Base-by-base conservation (phyloP, 345 rosid genomes). In the Bruguiera parviflora region DNA sequence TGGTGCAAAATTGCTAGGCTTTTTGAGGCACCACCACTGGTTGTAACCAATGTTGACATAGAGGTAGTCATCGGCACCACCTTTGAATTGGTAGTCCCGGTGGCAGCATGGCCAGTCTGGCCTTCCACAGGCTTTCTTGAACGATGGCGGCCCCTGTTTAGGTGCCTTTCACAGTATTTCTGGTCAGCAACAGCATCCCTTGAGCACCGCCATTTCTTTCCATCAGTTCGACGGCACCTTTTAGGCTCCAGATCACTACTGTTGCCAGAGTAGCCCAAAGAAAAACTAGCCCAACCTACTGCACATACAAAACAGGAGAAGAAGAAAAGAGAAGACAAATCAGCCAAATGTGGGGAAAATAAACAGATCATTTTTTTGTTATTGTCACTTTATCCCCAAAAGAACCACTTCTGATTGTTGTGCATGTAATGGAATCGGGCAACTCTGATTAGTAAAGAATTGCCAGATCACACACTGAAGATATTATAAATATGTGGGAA, bases 201-300 rank as follows among this genome's bases (percentile, higher is more conserved):
- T 5, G 96, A 81, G 85, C 96, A 89, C 65, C 88, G 83, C 96
- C 96, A 89, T 82, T 89, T 89, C 85, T 89, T 89, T 31, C 96
- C 96, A 78, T 89, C 96, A 1, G 96, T 87, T 68, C 92, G 73
- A 18, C 89, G 86, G 69, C 96, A 89, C 84, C 96, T 84, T 56
- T 87, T 90, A 5, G 92, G 92, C 68, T 89, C 91, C 8, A 86
- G 84, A 75, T 89, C 89, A 53, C 73, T 68, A 78, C 52, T n/a
- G 64, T 68, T 88, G 39, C 87, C 83, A 0, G 85, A 72, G 29
- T 77, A 87, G 37, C 87, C 88, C 0, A 88, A 82, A 78, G 82
- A 91, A 71, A 90, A 86, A 65, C 75, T 10, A 24, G 89, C 87
- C 96, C 92, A 85, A 69, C 91, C 85, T 58, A 80, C 96, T 88